Percentiles rank a stretch among this genome's conserved stretches.
Evolutionary conservation across 1,284 basidiomycete species (phyloP).

Genomic region (Trichosporon inkin): DNA sequence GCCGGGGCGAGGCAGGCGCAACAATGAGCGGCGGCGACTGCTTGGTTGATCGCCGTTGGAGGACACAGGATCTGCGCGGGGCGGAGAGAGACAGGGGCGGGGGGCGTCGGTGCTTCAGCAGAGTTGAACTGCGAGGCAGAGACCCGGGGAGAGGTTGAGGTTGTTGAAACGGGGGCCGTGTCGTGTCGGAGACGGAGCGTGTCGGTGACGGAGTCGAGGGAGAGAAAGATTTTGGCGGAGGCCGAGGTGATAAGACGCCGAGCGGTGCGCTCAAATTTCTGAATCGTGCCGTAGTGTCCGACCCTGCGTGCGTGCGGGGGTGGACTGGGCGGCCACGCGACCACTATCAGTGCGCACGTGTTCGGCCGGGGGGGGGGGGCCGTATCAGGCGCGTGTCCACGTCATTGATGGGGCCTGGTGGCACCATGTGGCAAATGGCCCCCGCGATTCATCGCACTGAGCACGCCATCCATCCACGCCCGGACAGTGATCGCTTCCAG

Average conservation of each 20-base stretch:
- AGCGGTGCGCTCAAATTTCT: constrained; percentile 1
- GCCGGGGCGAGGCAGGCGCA: too few relatives aligned
- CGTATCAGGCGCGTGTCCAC: background rate
- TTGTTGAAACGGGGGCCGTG: constrained; percentile 3
- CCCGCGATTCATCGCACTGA: background rate
- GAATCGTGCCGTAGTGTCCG: background rate
- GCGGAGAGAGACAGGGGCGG: background rate
- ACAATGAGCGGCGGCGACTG: too few relatives aligned
- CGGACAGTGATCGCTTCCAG: background rate
- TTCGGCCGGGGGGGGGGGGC: background rate
- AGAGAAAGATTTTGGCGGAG: background rate
- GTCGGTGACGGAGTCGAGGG: background rate
- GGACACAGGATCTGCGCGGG: background rate
- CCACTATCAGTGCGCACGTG: constrained; percentile 1
- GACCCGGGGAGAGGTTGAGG: background rate
- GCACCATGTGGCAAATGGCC: constrained; percentile 1
- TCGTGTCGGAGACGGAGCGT: too few relatives aligned
- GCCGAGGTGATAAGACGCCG: constrained; percentile 3
- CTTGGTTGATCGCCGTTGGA: background rate
- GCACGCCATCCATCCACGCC: background rate
- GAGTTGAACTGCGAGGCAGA: constrained; percentile 6
- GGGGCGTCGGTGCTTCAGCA: background rate
- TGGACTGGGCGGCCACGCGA: background rate
- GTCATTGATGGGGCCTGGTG: background rate
- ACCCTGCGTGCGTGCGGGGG: background rate